A percentile compares a stretch with the other conserved stretches of the same genome.
Evolutionary conservation across 2,329 filamentous ascomycete species (phyloP).

Genomic region (Penicillium sp.): DNA sequence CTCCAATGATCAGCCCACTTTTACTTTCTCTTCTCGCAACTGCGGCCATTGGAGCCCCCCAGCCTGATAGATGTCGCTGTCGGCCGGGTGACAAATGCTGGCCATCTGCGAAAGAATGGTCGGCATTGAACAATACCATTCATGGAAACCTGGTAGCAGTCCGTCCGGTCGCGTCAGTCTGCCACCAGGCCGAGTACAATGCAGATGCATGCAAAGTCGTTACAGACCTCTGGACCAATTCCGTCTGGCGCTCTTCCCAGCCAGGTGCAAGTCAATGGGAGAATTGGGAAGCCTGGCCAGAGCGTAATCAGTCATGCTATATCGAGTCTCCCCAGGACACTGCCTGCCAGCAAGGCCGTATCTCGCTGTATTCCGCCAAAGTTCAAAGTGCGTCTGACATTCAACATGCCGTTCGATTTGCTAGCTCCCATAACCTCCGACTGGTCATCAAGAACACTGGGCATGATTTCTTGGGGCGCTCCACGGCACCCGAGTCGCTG

Average conservation of each 20-base stretch:
- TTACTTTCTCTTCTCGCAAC: slow-evolving; percentile 6
- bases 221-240: slow-evolving; percentile 25
- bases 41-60: slow-evolving; percentile 4
- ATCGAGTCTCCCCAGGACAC: slow-evolving; percentile 29
- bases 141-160: slow-evolving; percentile 41
- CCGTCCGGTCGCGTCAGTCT: slow-evolving; percentile 35
- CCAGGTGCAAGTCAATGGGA: slow-evolving; percentile 42
- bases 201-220: slow-evolving; percentile 20
- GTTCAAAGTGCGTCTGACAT: slow-evolving; percentile 36
- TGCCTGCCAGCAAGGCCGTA: slow-evolving; percentile 38
- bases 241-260: slow-evolving; percentile 39
- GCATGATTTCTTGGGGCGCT: slow-evolving; percentile 40
- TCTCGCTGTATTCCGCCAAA: slow-evolving; percentile 42
- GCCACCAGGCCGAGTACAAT: slow-evolving; percentile 28
- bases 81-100: slow-evolving; percentile 39
- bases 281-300: slow-evolving; percentile 46
- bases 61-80: slow-evolving; percentile 27
- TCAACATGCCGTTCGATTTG: slow-evolving; percentile 43
- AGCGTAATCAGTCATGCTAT: slow-evolving; percentile 40
- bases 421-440: slow-evolving; percentile 34
- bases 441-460: slow-evolving; percentile 42
- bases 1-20: slow-evolving; percentile 6
- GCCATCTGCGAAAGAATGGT: slow-evolving; percentile 41
- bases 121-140: slow-evolving; percentile 39
- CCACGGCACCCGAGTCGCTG: slow-evolving; percentile 36